Conservation (phyloP, 495 filamentous ascomycete genomes). For the Lasiosphaeria miniovina region DNA sequence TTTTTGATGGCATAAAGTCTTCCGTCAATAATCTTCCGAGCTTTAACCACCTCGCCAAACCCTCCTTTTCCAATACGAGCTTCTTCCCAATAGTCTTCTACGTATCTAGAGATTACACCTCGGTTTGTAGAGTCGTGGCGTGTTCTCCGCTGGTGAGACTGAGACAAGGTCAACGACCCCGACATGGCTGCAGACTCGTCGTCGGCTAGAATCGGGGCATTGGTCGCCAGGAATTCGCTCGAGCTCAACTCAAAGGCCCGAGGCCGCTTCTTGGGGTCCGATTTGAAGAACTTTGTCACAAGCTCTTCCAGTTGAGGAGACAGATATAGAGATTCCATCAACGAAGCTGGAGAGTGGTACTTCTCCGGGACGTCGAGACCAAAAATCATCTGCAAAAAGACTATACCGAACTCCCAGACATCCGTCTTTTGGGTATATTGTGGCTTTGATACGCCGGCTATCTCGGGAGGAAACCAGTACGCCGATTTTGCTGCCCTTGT, state of each 20-base stretch:
- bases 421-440: slow-evolving; percentile 77
- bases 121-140: slow-evolving; percentile 51
- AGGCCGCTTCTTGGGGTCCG: slow-evolving; percentile 77
- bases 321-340: slow-evolving; percentile 60
- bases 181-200: slow-evolving; percentile 33
- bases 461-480: slow-evolving; percentile 81
- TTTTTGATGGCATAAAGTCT: slow-evolving; percentile 96
- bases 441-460: slow-evolving; percentile 56
- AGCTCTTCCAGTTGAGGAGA: slow-evolving; percentile 76
- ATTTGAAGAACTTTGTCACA: slow-evolving; percentile 74
- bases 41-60: slow-evolving; percentile 96
- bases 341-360: slow-evolving; percentile 71
- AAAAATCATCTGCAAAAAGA: slow-evolving; percentile 92
- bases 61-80: slow-evolving; percentile 88
- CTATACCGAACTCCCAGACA: slow-evolving; percentile 88
- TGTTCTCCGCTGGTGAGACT: slow-evolving; percentile 36
- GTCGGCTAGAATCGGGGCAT: slow-evolving; percentile 52
- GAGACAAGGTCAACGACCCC: slow-evolving; percentile 38
- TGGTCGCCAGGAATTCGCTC: slow-evolving; percentile 75
- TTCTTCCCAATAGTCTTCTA: slow-evolving; percentile 84
- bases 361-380: slow-evolving; percentile 71
- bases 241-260: slow-evolving; percentile 87
- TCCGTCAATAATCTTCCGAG: slow-evolving; percentile 88
- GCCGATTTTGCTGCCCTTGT: slow-evolving; percentile 65
- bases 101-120: slow-evolving; percentile 65